A percentile compares a stretch with the other conserved stretches of the same genome.
phyloP scores from a whole-genome alignment of 768 basidiomycete genomes.

The Rhizopogon rudus region DNA sequence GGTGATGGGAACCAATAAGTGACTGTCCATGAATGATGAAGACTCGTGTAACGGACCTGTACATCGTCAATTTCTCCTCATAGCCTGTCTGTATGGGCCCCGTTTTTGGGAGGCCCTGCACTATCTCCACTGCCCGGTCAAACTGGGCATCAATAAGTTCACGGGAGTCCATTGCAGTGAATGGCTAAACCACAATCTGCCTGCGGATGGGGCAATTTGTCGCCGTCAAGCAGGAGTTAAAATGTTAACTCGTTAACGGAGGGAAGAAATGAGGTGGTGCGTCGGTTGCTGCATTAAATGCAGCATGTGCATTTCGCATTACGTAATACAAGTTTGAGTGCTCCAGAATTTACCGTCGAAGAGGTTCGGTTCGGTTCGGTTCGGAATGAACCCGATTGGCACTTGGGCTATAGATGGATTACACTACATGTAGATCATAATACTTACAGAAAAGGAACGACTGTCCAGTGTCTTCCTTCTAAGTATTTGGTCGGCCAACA shows the following conservation, averaged over 20 bases:
- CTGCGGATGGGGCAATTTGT: not conserved
- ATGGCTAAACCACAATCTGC: not conserved
- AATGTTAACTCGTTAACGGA: not conserved
- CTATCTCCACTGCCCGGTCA: conserved; percentile 90
- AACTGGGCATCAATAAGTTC: conserved; percentile 81
- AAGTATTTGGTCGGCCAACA: too few relatives aligned
- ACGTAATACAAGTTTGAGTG: too few relatives aligned
- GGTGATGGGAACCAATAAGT: conserved; percentile 6
- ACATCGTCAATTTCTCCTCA: conserved; percentile 92
- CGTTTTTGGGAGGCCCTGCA: conserved; percentile 87
- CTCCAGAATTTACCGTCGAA: too few relatives aligned
- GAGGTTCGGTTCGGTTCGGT: too few relatives aligned
- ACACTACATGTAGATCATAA: too few relatives aligned
- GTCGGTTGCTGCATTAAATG: too few relatives aligned
- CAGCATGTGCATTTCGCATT: too few relatives aligned
- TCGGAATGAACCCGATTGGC: too few relatives aligned
- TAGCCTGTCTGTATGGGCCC: conserved; percentile 95
- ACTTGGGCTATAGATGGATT: too few relatives aligned
- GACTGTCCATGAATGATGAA: not conserved
- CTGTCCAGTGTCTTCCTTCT: too few relatives aligned
- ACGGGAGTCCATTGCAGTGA: conserved; percentile 48
- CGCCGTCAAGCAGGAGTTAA: not conserved
- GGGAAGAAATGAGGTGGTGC: too few relatives aligned
- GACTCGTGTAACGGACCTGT: conserved; percentile 50
- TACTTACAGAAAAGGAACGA: too few relatives aligned